Evolutionary conservation across 805 yeast species (phyloP), one percentile per base, ranked within the genome.

Genomic region (Saturnispora diversa): DNA sequence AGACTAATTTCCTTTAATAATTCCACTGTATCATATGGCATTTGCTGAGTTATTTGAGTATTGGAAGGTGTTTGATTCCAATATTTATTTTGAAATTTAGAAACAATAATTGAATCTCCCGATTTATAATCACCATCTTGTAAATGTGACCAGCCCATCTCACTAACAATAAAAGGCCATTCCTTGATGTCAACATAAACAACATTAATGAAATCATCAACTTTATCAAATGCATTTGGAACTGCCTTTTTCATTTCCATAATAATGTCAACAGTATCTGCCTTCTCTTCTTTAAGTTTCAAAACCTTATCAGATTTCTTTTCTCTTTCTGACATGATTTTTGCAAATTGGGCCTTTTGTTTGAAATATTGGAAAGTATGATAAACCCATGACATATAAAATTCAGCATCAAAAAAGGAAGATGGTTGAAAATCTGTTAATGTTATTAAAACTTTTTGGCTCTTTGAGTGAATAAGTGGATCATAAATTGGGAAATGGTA

Each of bases 71-170:
- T 40, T 12, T 35, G 30, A 35, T 53, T 52, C 60, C 60, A 56
- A 26, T 43, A 55, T 6, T 34, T 35, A 19, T 48, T 43, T 6
- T 45, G 50, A 44, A 55, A 68, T 46, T 68, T 68, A 24, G 67
- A 60, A 2, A 80, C 58, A 2, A 83, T 56, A 2, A 83, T 51
- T 0, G 74, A 63, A 53, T 81, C 84, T 5, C 88, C 90, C 2
- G 60, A 53, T 8, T 56, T 44, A 46, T 62, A 68, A 0, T 51
- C 40, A n/a, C 53, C 49, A 2, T 58, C 47, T 29, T 64, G 53
- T 4, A 59, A 8, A 23, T 63, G 53, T 11, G 62, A 60, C 73
- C 77, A 69, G 9, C 47, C 52, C 40, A 51, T 44, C 11, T 46
- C 31, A 31, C 62, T 51, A 1, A 39, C 37, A 8, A 53, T 33